A percentile compares a stretch with the other conserved stretches of the same genome.
phyloP scores from a whole-genome alignment of 2,329 filamentous ascomycete genomes.

The Ophiostoma sp. region DNA sequence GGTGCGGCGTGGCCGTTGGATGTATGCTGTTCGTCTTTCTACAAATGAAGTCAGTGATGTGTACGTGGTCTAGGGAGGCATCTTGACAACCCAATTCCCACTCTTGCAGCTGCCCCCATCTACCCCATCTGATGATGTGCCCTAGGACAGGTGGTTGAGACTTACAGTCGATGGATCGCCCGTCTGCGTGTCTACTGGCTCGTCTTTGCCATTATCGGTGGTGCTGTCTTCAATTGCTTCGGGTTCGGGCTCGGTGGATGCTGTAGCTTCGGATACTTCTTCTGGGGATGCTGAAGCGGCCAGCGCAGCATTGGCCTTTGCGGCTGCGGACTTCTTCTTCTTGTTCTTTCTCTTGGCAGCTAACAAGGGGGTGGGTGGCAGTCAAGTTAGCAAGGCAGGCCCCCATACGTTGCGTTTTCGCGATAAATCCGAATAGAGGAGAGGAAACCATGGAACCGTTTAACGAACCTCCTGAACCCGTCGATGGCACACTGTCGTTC shows the following conservation, averaged over 20 bases:
- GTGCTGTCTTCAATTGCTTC: constrained; percentile 27
- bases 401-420: background rate
- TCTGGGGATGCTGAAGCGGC: constrained; percentile 25
- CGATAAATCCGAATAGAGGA: background rate
- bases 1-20: constrained; percentile 11
- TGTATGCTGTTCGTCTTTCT: background rate
- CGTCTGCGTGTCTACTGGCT: constrained; percentile 11
- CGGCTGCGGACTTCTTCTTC: constrained; percentile 51
- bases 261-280: constrained; percentile 19
- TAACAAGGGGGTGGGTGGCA: constrained; percentile 20
- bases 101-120: too few species aligned
- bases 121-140: too few species aligned
- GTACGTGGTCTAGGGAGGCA: too few species aligned
- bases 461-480: constrained; percentile 20
- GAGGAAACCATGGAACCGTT: background rate
- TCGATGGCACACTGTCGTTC: constrained; percentile 20
- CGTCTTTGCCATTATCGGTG: constrained; percentile 14
- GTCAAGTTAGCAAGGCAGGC: constrained; percentile 25
- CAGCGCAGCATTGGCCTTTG: constrained; percentile 35
- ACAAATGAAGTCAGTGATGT: background rate
- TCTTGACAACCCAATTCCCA: too few species aligned
- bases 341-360: constrained; percentile 54
- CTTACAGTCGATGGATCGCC: constrained; percentile 4
- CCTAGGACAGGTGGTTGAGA: background rate
- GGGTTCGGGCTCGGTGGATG: constrained; percentile 21